Conservation (phyloP, 2,329 filamentous ascomycete genomes). For the Pseudogymnoascus sp. region DNA sequence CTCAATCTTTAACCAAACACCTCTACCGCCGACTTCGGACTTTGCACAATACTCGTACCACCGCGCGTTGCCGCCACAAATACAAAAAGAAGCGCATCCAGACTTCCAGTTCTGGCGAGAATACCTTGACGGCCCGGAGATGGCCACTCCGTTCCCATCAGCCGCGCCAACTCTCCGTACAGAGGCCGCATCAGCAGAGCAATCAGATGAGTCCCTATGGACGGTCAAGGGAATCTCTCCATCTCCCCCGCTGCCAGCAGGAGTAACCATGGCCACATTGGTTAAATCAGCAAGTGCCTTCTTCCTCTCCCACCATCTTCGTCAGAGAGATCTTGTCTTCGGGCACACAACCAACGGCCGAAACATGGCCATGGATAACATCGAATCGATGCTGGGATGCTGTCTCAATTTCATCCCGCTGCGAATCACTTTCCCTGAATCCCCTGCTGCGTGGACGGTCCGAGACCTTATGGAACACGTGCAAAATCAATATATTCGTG, state of each 20-base stretch:
- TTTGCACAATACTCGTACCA: neutral
- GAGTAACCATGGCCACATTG: slow-evolving; percentile 13
- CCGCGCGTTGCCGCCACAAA: neutral
- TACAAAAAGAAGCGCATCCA: neutral
- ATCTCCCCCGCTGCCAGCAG: neutral
- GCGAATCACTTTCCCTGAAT: slow-evolving; percentile 25
- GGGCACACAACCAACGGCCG: slow-evolving; percentile 36
- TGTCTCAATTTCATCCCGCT: slow-evolving; percentile 38
- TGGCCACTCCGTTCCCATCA: neutral
- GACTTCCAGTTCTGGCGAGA: neutral
- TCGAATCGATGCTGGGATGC: slow-evolving; percentile 36
- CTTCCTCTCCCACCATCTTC: slow-evolving; percentile 31
- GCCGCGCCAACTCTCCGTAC: neutral
- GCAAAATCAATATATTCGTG: slow-evolving; percentile 38
- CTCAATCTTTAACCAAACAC: neutral
- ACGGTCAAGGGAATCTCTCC: neutral
- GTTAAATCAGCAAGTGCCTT: slow-evolving; percentile 32
- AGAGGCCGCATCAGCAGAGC: neutral
- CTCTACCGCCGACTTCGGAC: neutral
- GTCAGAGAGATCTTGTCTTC: slow-evolving; percentile 33
- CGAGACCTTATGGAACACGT: slow-evolving; percentile 27
- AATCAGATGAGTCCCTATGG: neutral
- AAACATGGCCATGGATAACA: slow-evolving; percentile 30
- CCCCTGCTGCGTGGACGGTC: slow-evolving; percentile 32
- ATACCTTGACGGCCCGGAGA: neutral